Percentiles rank a stretch among this genome's conserved stretches.
Conservation (phyloP, 306 rosid species). For the Vigna unguiculata region DNA sequence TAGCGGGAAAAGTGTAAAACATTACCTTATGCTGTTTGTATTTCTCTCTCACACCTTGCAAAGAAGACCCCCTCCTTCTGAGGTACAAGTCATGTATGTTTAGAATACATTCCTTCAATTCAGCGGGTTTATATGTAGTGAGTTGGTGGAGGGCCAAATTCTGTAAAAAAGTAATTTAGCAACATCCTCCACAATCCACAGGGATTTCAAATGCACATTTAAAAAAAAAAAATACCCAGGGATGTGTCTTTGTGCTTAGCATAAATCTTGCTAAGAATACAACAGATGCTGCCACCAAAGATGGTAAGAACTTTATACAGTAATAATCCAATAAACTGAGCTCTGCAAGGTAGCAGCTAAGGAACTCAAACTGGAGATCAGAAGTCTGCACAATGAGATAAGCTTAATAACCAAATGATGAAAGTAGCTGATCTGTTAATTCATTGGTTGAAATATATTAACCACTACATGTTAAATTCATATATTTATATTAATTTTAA, state of each 20-base stretch:
- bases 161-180: slow-evolving; percentile 51
- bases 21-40: slow-evolving; percentile 87
- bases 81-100: slow-evolving; percentile 77
- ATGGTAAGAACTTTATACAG: slow-evolving; percentile 80
- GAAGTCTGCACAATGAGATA: slow-evolving; percentile 52
- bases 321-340: slow-evolving; percentile 83
- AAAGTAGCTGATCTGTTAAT: neutral
- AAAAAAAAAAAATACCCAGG: slow-evolving; percentile 70
- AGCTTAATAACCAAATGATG: slow-evolving; percentile 21
- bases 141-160: slow-evolving; percentile 53
- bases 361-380: slow-evolving; percentile 75
- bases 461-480: too few relatives aligned
- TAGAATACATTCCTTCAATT: slow-evolving; percentile 69
- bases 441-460: neutral
- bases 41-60: slow-evolving; percentile 76
- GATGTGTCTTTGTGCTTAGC: slow-evolving; percentile 59
- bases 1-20: neutral
- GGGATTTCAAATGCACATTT: neutral
- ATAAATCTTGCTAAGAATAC: slow-evolving; percentile 77
- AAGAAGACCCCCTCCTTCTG: slow-evolving; percentile 69
- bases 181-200: slow-evolving; percentile 7
- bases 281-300: slow-evolving; percentile 86
- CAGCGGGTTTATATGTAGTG: slow-evolving; percentile 67
- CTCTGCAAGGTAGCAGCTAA: slow-evolving; percentile 81
- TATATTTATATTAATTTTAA: too few relatives aligned